Evolutionary conservation across 352 stramenopile species (phyloP).

Genomic region (Phytophthora rubi): DNA sequence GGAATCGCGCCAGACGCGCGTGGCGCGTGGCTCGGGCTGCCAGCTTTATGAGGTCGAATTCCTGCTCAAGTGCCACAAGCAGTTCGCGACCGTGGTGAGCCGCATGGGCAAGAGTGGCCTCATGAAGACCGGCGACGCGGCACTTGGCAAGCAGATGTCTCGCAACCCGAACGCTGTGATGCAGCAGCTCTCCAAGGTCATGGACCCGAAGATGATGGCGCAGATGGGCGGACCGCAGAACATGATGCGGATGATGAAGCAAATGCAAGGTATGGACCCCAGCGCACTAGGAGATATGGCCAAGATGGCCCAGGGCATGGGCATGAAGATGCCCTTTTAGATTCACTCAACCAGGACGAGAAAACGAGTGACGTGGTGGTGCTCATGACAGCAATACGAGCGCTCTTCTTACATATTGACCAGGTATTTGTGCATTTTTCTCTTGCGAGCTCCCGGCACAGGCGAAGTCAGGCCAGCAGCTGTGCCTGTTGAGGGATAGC

Average conservation of each 20-base stretch:
- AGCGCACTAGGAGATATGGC: constrained; percentile 76
- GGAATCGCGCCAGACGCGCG: constrained; percentile 78
- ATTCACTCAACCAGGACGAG: constrained; percentile 8
- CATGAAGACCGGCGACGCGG: constrained; percentile 89
- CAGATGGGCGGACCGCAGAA: constrained; percentile 83
- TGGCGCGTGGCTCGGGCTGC: constrained; percentile 93
- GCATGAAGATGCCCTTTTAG: constrained; percentile 87
- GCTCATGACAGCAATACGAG: constrained; percentile 29
- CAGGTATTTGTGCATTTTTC: constrained; percentile 13
- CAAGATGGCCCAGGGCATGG: constrained; percentile 75
- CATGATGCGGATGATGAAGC: constrained; percentile 95
- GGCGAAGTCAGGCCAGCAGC: background rate
- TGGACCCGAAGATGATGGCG: constrained; percentile 94
- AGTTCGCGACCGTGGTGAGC: constrained; percentile 94
- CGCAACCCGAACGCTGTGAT: constrained; percentile 97
- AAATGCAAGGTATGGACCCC: constrained; percentile 92
- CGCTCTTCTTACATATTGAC: constrained; percentile 31
- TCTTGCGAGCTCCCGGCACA: constrained; percentile 8
- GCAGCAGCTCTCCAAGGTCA: constrained; percentile 96
- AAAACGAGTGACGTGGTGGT: constrained; percentile 23
- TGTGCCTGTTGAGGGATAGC: constrained; percentile 12
- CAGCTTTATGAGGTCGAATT: constrained; percentile 91
- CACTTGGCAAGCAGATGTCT: constrained; percentile 93
- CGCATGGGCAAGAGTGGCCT: constrained; percentile 98
- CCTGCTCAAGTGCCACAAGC: constrained; percentile 96